phyloP scores from a whole-genome alignment of 371 early-diverging fungal species.

The Mortierella sp. region DNA sequence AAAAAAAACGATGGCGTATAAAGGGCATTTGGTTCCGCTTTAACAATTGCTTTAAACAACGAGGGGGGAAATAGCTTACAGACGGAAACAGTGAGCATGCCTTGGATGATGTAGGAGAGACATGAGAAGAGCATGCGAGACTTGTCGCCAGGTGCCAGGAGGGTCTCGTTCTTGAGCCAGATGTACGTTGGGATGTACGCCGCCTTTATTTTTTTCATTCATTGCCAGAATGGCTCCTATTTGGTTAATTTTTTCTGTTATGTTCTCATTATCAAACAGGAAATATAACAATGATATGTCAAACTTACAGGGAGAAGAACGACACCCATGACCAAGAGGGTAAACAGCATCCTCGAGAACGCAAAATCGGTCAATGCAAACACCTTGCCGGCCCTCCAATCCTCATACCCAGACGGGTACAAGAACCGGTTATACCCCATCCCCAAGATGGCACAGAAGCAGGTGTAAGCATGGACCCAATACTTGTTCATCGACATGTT shows the following conservation, averaged over 20 bases:
- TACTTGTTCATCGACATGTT: constrained; percentile 41
- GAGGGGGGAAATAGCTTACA: background rate
- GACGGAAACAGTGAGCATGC: constrained; percentile 8
- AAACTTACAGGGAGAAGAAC: constrained; percentile 42
- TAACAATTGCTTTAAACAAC: background rate
- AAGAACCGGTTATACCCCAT: constrained; percentile 55
- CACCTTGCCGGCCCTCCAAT: constrained; percentile 34
- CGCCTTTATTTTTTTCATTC: constrained; percentile 20
- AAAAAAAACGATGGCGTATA: background rate
- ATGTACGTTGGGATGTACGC: constrained; percentile 47
- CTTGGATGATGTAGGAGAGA: constrained; percentile 31
- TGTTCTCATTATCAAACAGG: background rate
- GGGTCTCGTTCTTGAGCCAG: constrained; percentile 42
- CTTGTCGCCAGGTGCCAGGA: constrained; percentile 33
- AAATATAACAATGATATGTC: background rate
- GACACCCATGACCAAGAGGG: constrained; percentile 52
- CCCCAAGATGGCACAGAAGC: constrained; percentile 51
- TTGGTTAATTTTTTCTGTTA: background rate
- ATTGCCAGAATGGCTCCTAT: too few species aligned
- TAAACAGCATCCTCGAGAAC: constrained; percentile 38
- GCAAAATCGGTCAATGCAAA: constrained; percentile 41
- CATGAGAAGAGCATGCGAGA: constrained; percentile 26
- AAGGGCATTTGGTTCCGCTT: too few species aligned
- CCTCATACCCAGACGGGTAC: constrained; percentile 48
- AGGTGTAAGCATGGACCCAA: constrained; percentile 52